Percentiles rank a stretch among this genome's conserved stretches.
These are phyloP conservation scores for Arabidopsis suecica DNA, from an alignment of 345 rosid genomes.

Conservation along the genomic window DNA sequence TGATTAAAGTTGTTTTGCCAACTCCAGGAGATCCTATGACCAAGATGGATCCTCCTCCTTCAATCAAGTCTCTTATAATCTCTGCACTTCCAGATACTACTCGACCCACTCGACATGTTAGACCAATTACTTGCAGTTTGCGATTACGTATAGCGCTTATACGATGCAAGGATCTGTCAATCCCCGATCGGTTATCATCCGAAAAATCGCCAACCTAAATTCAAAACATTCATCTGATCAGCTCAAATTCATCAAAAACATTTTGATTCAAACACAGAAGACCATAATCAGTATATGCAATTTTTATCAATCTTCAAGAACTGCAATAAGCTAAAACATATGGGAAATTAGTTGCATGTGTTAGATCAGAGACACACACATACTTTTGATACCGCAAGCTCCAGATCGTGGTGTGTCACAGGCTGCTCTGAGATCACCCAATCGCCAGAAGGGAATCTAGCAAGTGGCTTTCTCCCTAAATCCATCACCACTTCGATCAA, in stretches of 20 bases:
- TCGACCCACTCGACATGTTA: slow-evolving; percentile 96
- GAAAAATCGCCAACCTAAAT: slow-evolving; percentile 91
- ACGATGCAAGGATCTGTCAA: slow-evolving; percentile 87
- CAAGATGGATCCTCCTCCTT: slow-evolving; percentile 88
- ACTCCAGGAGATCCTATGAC: slow-evolving; percentile 96
- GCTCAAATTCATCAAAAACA: slow-evolving; percentile 17
- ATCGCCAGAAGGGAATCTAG: slow-evolving; percentile 94
- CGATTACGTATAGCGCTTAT: slow-evolving; percentile 96
- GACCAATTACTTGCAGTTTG: slow-evolving; percentile 82
- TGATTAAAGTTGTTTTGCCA: slow-evolving; percentile 96
- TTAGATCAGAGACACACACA: slow-evolving; percentile 19
- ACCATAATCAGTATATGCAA: neutral
- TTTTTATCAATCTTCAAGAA: neutral
- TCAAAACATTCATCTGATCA: slow-evolving; percentile 13
- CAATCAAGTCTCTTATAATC: slow-evolving; percentile 79
- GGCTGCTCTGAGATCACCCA: slow-evolving; percentile 77
- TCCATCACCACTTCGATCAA: slow-evolving; percentile 96
- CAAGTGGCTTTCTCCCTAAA: slow-evolving; percentile 87
- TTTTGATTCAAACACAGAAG: slow-evolving; percentile 2
- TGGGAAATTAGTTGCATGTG: slow-evolving; percentile 27
- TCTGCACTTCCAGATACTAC: slow-evolving; percentile 91
- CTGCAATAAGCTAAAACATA: slow-evolving; percentile 3
- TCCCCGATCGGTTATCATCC: slow-evolving; percentile 94
- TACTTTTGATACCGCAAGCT: slow-evolving; percentile 83
- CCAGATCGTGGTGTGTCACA: slow-evolving; percentile 75